Percentiles rank a stretch among this genome's conserved stretches.
Evolutionary conservation across 2,329 filamentous ascomycete genomes (phyloP).

Genomic region (Pyrenophora tritici-repentis): DNA sequence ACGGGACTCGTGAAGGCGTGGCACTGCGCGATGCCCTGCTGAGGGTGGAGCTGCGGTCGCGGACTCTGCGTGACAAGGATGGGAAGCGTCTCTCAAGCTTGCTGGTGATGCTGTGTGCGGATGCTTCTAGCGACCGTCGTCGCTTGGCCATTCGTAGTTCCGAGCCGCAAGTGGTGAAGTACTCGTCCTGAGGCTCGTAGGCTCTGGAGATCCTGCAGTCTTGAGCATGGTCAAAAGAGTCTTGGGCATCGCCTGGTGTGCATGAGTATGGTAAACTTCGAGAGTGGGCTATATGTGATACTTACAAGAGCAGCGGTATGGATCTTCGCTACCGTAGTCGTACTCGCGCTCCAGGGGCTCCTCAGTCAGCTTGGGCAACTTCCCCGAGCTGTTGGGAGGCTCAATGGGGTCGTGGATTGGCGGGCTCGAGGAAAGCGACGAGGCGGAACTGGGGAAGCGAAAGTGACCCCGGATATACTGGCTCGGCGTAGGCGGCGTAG

Average conservation of each 20-base stretch:
- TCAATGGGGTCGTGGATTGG: slow-evolving; percentile 57
- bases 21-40: slow-evolving; percentile 48
- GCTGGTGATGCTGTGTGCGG: slow-evolving; percentile 66
- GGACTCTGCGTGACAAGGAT: slow-evolving; percentile 60
- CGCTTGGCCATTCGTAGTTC: slow-evolving; percentile 64
- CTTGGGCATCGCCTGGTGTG: slow-evolving; percentile 61
- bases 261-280: slow-evolving; percentile 27
- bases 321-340: slow-evolving; percentile 56
- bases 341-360: slow-evolving; percentile 75
- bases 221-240: slow-evolving; percentile 57
- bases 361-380: slow-evolving; percentile 84
- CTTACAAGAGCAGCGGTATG: slow-evolving; percentile 72
- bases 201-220: slow-evolving; percentile 55
- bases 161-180: slow-evolving; percentile 62
- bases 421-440: slow-evolving; percentile 69
- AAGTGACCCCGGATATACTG: slow-evolving; percentile 68
- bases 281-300: slow-evolving; percentile 31
- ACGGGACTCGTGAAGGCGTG: slow-evolving; percentile 61
- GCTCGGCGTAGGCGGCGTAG: slow-evolving; percentile 72
- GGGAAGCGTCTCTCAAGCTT: slow-evolving; percentile 67
- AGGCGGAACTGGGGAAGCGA: slow-evolving; percentile 74
- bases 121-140: slow-evolving; percentile 63
- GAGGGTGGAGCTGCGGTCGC: slow-evolving; percentile 53
- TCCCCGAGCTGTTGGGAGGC: slow-evolving; percentile 64
- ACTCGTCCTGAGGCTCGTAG: slow-evolving; percentile 67